A percentile compares a stretch with the other conserved stretches of the same genome.
Evolutionary conservation across 208 protist species (phyloP).

Genomic region (Crithidia acanthocephali): DNA sequence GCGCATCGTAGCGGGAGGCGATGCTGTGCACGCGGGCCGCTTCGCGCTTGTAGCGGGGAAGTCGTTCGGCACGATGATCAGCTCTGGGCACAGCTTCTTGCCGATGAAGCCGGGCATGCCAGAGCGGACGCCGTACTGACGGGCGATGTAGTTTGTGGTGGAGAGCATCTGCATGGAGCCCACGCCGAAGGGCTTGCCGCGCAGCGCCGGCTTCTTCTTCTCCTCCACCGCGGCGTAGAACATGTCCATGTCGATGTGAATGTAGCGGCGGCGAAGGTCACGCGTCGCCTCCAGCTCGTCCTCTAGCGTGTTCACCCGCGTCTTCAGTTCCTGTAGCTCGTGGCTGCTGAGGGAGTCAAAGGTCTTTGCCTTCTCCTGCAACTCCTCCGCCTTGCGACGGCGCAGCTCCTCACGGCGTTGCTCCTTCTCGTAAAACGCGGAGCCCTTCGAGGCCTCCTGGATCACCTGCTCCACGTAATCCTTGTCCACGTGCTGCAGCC

Average conservation of each 20-base stretch:
- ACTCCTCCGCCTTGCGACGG: conserved; percentile 52
- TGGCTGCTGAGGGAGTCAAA: conserved; percentile 47
- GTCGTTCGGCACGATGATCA: conserved; percentile 87
- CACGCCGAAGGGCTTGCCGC: conserved; percentile 94
- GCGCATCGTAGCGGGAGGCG: conserved; percentile 83
- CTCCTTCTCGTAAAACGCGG: conserved; percentile 84
- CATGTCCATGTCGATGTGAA: conserved; percentile 95
- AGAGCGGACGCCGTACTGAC: conserved; percentile 95
- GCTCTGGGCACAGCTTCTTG: conserved; percentile 84
- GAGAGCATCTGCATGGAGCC: conserved; percentile 93
- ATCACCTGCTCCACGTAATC: conserved; percentile 85
- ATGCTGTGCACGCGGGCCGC: conserved; percentile 76
- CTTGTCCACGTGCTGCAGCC: conserved; percentile 82
- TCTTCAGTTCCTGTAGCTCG: conserved; percentile 48
- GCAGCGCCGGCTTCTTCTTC: conserved; percentile 91
- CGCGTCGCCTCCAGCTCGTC: conserved; percentile 69
- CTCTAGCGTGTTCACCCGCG: conserved; percentile 58
- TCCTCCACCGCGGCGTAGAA: conserved; percentile 93
- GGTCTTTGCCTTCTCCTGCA: conserved; percentile 59
- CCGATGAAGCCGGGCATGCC: conserved; percentile 97
- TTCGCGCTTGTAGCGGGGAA: conserved; percentile 83
- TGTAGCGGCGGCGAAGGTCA: conserved; percentile 69
- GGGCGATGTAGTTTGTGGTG: conserved; percentile 96
- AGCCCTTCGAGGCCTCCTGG: conserved; percentile 72
- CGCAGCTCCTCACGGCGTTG: conserved; percentile 63